Conservation (phyloP, 306 rosid species). For the Pterocarpus santalinus region DNA sequence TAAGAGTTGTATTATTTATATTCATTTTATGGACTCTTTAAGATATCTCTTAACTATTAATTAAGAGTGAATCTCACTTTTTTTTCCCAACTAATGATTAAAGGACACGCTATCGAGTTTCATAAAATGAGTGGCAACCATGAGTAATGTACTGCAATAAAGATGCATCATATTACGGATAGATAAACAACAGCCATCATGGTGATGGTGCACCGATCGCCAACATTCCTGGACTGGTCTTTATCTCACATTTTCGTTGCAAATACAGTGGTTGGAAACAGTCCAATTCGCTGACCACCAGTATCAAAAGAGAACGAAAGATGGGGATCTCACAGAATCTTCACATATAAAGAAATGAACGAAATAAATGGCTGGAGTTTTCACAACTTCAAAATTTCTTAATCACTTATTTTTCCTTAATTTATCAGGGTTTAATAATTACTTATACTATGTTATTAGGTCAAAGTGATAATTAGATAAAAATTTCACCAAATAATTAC, state of each 20-base stretch:
- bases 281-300: constrained; percentile 36
- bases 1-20: too few species aligned
- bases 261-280: not conserved
- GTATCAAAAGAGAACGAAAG: not conserved
- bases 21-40: too few species aligned
- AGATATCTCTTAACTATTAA: too few species aligned
- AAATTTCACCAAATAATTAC: too few species aligned
- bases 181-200: constrained; percentile 26
- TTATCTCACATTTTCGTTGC: constrained; percentile 19
- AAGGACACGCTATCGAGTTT: too few species aligned
- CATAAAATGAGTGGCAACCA: too few species aligned
- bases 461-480: too few species aligned
- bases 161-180: not conserved
- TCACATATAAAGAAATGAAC: not conserved
- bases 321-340: not conserved
- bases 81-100: too few species aligned
- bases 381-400: not conserved
- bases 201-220: constrained; percentile 28
- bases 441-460: too few species aligned
- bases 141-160: not conserved
- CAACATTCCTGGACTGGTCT: constrained; percentile 20
- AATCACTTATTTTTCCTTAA: too few species aligned
- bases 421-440: too few species aligned
- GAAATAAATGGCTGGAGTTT: not conserved
- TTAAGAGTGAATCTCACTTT: too few species aligned